Evolutionary conservation across 139 green algal species (phyloP).

Genomic region (Chlorella sp.): DNA sequence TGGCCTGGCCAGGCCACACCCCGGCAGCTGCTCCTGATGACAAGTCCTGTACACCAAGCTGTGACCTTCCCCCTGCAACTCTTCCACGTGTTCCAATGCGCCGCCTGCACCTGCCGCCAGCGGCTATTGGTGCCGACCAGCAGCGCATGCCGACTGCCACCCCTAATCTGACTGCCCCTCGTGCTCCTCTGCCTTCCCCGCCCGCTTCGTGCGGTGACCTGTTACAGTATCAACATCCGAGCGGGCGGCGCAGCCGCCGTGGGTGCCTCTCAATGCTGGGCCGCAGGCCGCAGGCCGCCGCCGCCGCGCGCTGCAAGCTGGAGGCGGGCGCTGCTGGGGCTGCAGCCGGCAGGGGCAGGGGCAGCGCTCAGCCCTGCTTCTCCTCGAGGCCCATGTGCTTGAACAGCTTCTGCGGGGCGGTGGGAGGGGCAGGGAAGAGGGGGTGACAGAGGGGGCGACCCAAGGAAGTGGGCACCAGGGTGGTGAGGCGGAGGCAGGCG

Average conservation of each 20-base stretch:
- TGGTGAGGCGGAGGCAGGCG: background rate
- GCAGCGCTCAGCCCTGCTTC: background rate
- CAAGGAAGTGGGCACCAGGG: no score
- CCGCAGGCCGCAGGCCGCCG: no score
- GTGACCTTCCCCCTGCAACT: background rate
- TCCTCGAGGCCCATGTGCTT: slow-evolving; percentile 40
- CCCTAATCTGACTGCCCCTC: no score
- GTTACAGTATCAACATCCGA: no score
- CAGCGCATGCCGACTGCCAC: no score
- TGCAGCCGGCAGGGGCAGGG: no score
- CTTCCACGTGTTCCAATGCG: background rate
- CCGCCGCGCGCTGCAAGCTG: no score
- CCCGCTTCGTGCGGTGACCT: no score
- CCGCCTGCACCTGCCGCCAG: no score
- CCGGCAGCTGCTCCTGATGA: background rate
- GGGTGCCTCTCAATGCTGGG: background rate
- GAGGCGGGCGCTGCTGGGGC: no score
- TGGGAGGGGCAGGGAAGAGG: background rate
- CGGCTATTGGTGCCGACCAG: no score
- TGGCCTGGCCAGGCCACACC: background rate
- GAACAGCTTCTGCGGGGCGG: slow-evolving; percentile 41
- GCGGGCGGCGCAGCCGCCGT: background rate
- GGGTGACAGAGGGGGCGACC: background rate
- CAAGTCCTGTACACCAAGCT: background rate
- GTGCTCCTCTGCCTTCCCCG: no score